Base-by-base conservation (phyloP, 192 early-diverging fungal genomes). In the Haplosporangium gracile region DNA sequence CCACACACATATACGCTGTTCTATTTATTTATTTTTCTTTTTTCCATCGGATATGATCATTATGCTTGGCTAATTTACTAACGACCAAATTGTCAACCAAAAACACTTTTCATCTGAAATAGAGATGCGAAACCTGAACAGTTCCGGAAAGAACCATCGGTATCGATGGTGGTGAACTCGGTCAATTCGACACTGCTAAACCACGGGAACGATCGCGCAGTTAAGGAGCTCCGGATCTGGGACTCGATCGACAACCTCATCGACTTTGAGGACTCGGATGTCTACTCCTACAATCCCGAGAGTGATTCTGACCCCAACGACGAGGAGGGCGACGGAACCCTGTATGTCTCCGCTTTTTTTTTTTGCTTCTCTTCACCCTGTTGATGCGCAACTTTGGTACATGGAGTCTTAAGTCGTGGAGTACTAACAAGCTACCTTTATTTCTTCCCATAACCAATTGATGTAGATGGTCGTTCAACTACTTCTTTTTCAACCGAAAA, bases 401-500 rank as follows among this genome's bases (percentile, higher is more conserved):
- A 60, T 5, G 53, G 38, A 11, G 24, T 22, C 4, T 4, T 8
- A 40, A 24, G 49, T 42, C 2, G 18, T 22, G 15, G 22, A 42
- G 18, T 22, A 42, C 38, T 65, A 65, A 65, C 60, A 7, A 26
- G 7, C 4, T 26, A 26, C 10, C n/a, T 26, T 57, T 40, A 4
- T 16, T 70, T 34, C 16, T 20, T 70, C 70, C 36, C 74, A 53
- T 15, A 70, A 16, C 24, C 34, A 47, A 65, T 42, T 70, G 73
- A 20, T 49, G 36, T 79, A 97, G 96, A 65, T 98, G 97, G 97
- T 96, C 96, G 40, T 96, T 98, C 88, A 97, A 99, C 92, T 97
- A 97, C 92, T 99, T 99, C 83, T 99, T 99, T 90, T 95, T 95
- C 78, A 99, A 99, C 88, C 93, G 94, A 75, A 94, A 94, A 80